Conservation (phyloP, 2,329 filamentous ascomycete species). For the Colletotrichum cuscutae region DNA sequence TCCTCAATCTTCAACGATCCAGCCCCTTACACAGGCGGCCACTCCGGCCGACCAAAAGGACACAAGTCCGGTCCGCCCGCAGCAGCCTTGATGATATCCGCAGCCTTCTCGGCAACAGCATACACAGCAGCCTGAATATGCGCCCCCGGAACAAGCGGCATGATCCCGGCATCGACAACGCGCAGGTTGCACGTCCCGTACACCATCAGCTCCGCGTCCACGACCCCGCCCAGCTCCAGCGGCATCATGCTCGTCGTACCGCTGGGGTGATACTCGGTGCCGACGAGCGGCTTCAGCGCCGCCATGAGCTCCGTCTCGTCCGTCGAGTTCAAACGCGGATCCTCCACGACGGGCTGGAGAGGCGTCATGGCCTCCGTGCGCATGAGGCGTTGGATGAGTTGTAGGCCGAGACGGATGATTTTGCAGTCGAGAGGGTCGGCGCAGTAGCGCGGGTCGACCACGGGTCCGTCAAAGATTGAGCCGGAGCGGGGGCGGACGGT, state of each 20-base stretch:
- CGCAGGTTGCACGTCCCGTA: conserved; percentile 60
- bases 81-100: conserved; percentile 55
- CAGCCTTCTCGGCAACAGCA: conserved; percentile 62
- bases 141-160: conserved; percentile 58
- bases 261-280: conserved; percentile 53
- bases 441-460: conserved; percentile 54
- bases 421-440: conserved; percentile 54
- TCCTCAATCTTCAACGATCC: neutral
- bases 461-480: conserved; percentile 48
- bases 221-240: conserved; percentile 55
- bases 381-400: conserved; percentile 41
- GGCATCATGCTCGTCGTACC: conserved; percentile 60
- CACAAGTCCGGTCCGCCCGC: neutral
- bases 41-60: conserved; percentile 1
- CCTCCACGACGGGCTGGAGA: conserved; percentile 28
- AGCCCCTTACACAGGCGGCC: neutral
- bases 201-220: conserved; percentile 54
- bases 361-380: conserved; percentile 40
- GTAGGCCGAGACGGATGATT: conserved; percentile 40
- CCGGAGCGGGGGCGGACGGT: conserved; percentile 50
- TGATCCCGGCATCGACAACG: conserved; percentile 60
- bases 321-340: conserved; percentile 35
- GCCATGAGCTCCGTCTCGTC: conserved; percentile 40
- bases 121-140: conserved; percentile 65
- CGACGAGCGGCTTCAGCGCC: conserved; percentile 47